phyloP scores from a whole-genome alignment of 495 filamentous ascomycete genomes.

The Aspergillus carlsbadensis region DNA sequence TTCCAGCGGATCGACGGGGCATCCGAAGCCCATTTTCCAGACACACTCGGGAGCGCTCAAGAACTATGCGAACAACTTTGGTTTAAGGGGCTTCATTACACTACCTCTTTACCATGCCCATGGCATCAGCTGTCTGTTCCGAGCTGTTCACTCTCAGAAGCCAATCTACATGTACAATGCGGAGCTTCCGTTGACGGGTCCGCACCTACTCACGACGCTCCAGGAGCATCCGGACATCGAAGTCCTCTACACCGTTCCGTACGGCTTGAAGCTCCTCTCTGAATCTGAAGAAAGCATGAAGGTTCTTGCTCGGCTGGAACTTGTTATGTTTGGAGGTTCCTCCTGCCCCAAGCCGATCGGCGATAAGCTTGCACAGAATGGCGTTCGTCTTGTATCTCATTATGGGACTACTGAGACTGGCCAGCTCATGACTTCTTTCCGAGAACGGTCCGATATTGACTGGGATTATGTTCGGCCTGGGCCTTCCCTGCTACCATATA shows the following conservation, averaged over 20 bases:
- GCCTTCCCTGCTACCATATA: constrained; percentile 22
- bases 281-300: constrained; percentile 43
- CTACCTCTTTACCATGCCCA: constrained; percentile 54
- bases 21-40: constrained; percentile 41
- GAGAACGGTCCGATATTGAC: constrained; percentile 45
- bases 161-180: constrained; percentile 46
- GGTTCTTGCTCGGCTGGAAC: constrained; percentile 33
- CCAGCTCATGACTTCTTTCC: constrained; percentile 51
- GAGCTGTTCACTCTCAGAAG: constrained; percentile 40
- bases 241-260: constrained; percentile 47
- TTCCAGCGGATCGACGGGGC: constrained; percentile 41
- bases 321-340: constrained; percentile 50
- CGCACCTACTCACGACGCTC: constrained; percentile 39
- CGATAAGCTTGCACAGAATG: constrained; percentile 46
- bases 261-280: constrained; percentile 46
- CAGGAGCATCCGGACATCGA: constrained; percentile 35
- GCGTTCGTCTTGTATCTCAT: constrained; percentile 50
- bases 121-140: constrained; percentile 48
- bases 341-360: constrained; percentile 51
- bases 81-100: constrained; percentile 46
- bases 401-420: constrained; percentile 52
- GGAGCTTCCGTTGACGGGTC: constrained; percentile 39
- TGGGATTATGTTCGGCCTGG: constrained; percentile 60
- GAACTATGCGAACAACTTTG: constrained; percentile 41
- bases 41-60: constrained; percentile 38